Conservation (phyloP, 306 rosid species). For the Prunus dulcis region DNA sequence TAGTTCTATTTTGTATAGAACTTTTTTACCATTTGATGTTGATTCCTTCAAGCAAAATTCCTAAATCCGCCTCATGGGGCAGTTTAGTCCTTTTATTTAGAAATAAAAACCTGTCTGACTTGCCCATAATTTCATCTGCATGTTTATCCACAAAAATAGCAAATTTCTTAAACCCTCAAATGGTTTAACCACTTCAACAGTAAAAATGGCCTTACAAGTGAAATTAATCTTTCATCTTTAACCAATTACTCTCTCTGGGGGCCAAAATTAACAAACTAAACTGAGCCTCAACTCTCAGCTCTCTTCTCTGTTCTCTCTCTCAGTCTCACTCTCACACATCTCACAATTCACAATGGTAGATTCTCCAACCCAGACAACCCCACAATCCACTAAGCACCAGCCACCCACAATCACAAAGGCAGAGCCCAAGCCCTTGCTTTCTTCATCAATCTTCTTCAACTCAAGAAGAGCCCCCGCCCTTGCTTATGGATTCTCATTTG, state of each 20-base stretch:
- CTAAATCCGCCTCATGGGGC: too few species aligned
- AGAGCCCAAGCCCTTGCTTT: slow-evolving; percentile 9
- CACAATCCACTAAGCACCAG: slow-evolving; percentile 1
- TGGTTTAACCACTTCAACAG: background rate
- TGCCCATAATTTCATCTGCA: background rate
- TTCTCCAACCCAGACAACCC: background rate
- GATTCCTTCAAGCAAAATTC: too few species aligned
- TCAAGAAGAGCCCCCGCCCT: slow-evolving; percentile 6
- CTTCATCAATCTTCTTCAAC: slow-evolving; percentile 11
- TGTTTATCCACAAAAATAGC: background rate
- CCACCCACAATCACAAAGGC: background rate
- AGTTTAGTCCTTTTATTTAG: too few species aligned
- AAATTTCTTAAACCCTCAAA: background rate
- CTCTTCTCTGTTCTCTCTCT: background rate
- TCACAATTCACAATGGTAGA: slow-evolving; percentile 2
- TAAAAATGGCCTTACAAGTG: background rate
- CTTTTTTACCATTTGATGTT: too few species aligned
- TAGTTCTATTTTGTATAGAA: too few species aligned
- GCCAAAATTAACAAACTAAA: too few species aligned
- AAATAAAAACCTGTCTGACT: background rate
- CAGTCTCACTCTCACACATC: background rate
- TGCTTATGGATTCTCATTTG: slow-evolving; percentile 14
- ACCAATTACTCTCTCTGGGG: too few species aligned
- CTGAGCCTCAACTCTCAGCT: background rate
- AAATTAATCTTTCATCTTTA: background rate